phyloP scores from a whole-genome alignment of 23 red algal genomes.

The Agarophyton chilense region DNA sequence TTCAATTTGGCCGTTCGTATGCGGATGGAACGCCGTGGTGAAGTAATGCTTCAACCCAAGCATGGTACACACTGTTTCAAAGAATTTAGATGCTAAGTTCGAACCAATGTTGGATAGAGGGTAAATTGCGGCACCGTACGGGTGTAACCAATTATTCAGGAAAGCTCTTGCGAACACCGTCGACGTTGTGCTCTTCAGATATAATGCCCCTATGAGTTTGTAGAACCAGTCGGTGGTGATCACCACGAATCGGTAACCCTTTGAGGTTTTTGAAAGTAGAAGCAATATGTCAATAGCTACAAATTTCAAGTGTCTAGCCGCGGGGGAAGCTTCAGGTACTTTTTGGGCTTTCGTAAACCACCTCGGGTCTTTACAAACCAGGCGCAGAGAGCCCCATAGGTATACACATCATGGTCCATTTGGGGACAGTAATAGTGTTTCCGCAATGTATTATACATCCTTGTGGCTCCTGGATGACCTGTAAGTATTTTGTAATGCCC shows the following conservation, averaged over 20 bases:
- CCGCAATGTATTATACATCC: constrained; percentile 8
- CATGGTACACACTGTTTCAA: too few relatives aligned
- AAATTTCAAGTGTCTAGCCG: constrained; percentile 4
- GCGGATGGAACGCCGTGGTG: constrained; percentile 43
- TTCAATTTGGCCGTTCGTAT: constrained; percentile 30
- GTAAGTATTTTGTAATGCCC: background rate
- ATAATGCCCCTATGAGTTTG: too few relatives aligned
- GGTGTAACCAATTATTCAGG: too few relatives aligned
- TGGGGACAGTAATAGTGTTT: constrained; percentile 26
- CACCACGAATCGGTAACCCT: background rate
- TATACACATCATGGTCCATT: constrained; percentile 3
- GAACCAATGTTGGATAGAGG: too few relatives aligned
- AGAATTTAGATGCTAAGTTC: too few relatives aligned
- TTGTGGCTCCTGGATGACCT: constrained; percentile 17
- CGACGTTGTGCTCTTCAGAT: too few relatives aligned
- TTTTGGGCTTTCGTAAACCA: background rate
- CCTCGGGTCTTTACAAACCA: too few relatives aligned
- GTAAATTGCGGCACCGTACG: too few relatives aligned
- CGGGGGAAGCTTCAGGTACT: constrained; percentile 19
- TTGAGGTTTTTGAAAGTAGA: background rate
- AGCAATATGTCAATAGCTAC: constrained; percentile 12
- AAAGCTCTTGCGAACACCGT: too few relatives aligned
- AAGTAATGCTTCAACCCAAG: too few relatives aligned
- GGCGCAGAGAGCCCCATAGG: background rate
- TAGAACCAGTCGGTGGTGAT: too few relatives aligned